Evolutionary conservation across 2,329 filamentous ascomycete genomes (phyloP), one percentile per base, ranked within the genome.

Genomic region (Alternaria longipes): DNA sequence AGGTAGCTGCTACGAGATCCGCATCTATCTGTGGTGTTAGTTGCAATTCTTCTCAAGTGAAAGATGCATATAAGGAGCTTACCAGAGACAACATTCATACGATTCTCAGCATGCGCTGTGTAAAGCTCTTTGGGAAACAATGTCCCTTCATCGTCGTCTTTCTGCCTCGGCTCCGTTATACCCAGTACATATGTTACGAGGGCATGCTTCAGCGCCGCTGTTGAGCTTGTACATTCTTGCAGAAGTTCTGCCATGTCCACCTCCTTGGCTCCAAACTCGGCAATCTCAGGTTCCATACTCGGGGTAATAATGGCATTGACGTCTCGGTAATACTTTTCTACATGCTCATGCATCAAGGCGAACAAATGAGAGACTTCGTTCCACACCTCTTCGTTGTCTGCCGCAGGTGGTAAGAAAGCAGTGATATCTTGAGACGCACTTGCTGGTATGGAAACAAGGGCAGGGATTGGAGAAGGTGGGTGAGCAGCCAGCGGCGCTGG

Each of bases 251-350:
- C 66, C 64, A 77, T 70, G 8, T 68, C 56, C 11, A 71, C 60
- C 4, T 56, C 66, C 14, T 63, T 57, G 6, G 54, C 59, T 2
- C 75, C 70, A 24, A 77, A 78, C 14, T 60, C 54, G 1, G 65
- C 59, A n/a, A 77, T 62, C n/a, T 68, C 74, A 7, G 51, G 53
- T 36, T 74, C 68, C 72, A 78, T 75, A 38, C 68, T 76, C 2
- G 74, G 70, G 16, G 74, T 77, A 11, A 77, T 73, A 36, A 66
- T 72, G 16, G 74, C 74, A 50, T 77, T 71, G 5, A 75, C 72
- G 45, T 78, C 74, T 47, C 76, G 72, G 54, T 78, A 78, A 53
- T 71, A 77, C 7, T 54, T 70, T 16, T 76, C 72, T 40, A 78
- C 60, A 53, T 76, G 75, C 8, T 57, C 54, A 18, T 75, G 72